A percentile compares a stretch with the other conserved stretches of the same genome.
phyloP scores from a whole-genome alignment of 2,329 filamentous ascomycete species.

The Diaporthe sp. region DNA sequence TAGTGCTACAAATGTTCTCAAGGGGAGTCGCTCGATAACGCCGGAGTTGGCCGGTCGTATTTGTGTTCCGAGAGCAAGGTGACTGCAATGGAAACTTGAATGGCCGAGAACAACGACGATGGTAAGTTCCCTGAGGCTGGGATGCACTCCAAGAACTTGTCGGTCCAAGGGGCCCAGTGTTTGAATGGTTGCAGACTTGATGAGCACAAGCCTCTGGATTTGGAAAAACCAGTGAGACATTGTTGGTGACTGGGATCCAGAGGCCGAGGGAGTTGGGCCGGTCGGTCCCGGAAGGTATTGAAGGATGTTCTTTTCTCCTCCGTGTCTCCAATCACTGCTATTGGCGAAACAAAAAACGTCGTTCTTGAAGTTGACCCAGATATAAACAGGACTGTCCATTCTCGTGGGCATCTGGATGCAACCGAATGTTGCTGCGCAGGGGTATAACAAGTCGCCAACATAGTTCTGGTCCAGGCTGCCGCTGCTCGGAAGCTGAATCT shows the following conservation, averaged over 20 bases:
- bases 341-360: not conserved
- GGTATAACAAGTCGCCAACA: not conserved
- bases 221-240: not conserved
- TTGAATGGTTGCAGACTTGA: not conserved
- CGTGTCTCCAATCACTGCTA: too few relatives aligned
- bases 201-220: not conserved
- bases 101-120: not conserved
- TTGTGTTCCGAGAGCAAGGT: not conserved
- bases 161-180: not conserved
- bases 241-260: not conserved
- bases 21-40: not conserved
- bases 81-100: not conserved
- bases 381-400: not conserved
- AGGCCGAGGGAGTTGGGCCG: not conserved
- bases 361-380: not conserved
- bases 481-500: not conserved
- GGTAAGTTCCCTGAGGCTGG: not conserved
- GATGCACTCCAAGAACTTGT: not conserved
- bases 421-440: not conserved
- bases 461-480: not conserved
- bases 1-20: not conserved
- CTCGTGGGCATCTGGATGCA: not conserved
- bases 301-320: not conserved
- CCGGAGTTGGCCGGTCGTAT: fast-evolving
- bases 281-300: not conserved